Percentiles rank a stretch among this genome's conserved stretches.
phyloP scores from a whole-genome alignment of 2,329 filamentous ascomycete genomes.

The Scleromitrula shiraiana region DNA sequence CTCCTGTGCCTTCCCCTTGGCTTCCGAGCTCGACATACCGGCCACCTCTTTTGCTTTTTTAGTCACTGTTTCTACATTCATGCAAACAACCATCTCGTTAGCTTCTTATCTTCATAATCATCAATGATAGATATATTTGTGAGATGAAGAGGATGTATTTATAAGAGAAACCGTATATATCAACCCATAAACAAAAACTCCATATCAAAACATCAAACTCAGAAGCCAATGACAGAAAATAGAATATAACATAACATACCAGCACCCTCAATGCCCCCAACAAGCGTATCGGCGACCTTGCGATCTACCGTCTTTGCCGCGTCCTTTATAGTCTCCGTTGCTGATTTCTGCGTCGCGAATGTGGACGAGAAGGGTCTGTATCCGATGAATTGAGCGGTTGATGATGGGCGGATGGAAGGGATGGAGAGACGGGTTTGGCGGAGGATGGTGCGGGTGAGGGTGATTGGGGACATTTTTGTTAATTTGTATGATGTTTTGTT shows the following conservation, averaged over 20 bases:
- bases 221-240: too few species aligned
- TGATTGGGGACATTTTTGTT: slow-evolving; percentile 2
- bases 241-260: slow-evolving; percentile 39
- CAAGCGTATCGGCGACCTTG: slow-evolving; percentile 51
- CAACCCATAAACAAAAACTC: too few species aligned
- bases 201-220: too few species aligned
- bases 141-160: background rate
- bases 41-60: slow-evolving; percentile 43
- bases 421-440: background rate
- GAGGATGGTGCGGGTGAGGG: background rate
- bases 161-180: too few species aligned
- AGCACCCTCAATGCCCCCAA: slow-evolving; percentile 51
- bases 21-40: slow-evolving; percentile 30
- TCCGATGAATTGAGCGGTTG: too few species aligned
- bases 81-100: too few species aligned
- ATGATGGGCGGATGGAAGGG: background rate
- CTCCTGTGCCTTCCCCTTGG: slow-evolving; percentile 29
- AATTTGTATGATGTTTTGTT: background rate
- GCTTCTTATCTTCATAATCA: too few species aligned
- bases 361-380: background rate
- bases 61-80: slow-evolving; percentile 32
- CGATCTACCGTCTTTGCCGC: slow-evolving; percentile 51
- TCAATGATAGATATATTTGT: too few species aligned
- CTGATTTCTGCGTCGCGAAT: background rate
- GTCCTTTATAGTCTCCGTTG: slow-evolving; percentile 38